Evolutionary conservation across 768 basidiomycete species (phyloP), one percentile per base, ranked within the genome.

Genomic region (Hygrocybe punicea): DNA sequence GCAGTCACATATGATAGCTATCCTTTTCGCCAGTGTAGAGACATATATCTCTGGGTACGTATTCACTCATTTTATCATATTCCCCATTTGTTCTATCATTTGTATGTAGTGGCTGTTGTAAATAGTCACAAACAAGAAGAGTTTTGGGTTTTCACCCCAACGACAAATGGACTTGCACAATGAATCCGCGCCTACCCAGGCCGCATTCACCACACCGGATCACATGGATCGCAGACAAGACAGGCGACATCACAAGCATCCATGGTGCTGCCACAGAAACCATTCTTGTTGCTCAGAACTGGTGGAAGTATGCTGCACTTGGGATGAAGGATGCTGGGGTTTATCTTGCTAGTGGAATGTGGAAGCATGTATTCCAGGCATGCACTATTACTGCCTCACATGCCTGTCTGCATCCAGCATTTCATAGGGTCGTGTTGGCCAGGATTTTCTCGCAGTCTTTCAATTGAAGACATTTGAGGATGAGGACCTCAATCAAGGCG

Each of bases 291-390:
- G 37, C 52, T 10, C 33, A 24, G n/a, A 53, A 56, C 13, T 65
- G 58, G 58, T 55, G 55, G 55, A 49, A 33, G 17, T 55, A 48
- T 33, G 29, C 29, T 8, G 10, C 51, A 6, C 19, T 35, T 4
- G 52, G 55, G 17, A 51, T 14, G 16, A 46, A 56, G 16, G 51
- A 50, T 3, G 6, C 24, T 16, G 51, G 49, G n/a, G 62, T 54
- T 29, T 62, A 62, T 55, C 29, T 63, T 51, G 29, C 54, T 0
- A 58, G 51, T 19, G 62, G 62, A 13, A 44, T 57, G 8, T 51
- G 49, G 29, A 65, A 65, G 19, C 60, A 42, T 58, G 61, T 45
- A 29, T 29, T 29, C 29, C 4, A 29, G 29, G 29, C 8, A 29
- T 8, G 8, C 29, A 29, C 8, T 29, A 8, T 29, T 29, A 8